phyloP scores from a whole-genome alignment of 306 rosid genomes.

The Acacia melanoxylon region DNA sequence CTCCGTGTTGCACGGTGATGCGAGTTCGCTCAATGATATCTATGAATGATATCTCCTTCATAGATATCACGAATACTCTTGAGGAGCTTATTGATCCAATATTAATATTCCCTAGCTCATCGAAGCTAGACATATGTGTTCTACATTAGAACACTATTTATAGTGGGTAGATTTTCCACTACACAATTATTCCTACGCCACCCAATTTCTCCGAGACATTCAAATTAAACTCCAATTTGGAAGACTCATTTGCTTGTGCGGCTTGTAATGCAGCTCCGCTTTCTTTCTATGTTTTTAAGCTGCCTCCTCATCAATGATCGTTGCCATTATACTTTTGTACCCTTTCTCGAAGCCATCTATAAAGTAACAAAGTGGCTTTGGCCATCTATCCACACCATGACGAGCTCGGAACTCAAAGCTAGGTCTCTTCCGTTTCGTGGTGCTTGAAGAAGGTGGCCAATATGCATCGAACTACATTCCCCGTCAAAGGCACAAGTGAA shows the following conservation, averaged over 20 bases:
- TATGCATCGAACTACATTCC: constrained; percentile 95
- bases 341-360: constrained; percentile 90
- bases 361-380: constrained; percentile 66
- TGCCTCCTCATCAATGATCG: constrained; percentile 69
- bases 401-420: constrained; percentile 85
- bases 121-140: no score
- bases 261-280: constrained; percentile 55
- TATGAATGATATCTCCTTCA: no score
- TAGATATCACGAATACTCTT: no score
- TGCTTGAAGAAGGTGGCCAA: constrained; percentile 86
- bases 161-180: constrained; percentile 31
- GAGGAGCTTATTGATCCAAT: no score
- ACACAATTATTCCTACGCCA: not conserved
- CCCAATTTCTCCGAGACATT: constrained; percentile 20
- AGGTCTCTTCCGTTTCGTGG: constrained; percentile 64
- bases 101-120: no score
- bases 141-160: no score
- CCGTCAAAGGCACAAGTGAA: constrained; percentile 60
- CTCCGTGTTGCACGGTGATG: no score
- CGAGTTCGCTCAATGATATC: no score
- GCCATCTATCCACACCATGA: constrained; percentile 82
- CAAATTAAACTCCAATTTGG: constrained; percentile 33
- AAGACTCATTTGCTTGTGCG: constrained; percentile 39
- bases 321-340: constrained; percentile 59
- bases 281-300: constrained; percentile 71